Evolutionary conservation across 2,329 filamentous ascomycete genomes (phyloP).

Genomic region (Anthostomella pinea): DNA sequence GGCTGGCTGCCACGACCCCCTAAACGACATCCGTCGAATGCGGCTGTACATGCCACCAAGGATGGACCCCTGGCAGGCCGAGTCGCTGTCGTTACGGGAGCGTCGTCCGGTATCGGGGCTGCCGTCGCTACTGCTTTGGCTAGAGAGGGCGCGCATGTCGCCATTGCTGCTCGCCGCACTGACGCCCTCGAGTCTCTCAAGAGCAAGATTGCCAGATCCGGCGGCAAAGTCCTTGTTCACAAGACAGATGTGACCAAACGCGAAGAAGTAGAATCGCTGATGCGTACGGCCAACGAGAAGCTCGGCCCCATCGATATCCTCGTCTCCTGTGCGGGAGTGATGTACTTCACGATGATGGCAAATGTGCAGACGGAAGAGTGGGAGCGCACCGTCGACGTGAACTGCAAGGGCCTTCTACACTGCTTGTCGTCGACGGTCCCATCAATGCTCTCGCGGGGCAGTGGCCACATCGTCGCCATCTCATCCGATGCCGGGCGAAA

Average conservation of each 20-base stretch:
- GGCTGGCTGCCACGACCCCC: conserved; percentile 71
- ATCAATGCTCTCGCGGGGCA: conserved; percentile 65
- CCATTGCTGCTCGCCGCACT: conserved; percentile 67
- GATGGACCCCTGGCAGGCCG: conserved; percentile 63
- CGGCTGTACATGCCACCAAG: conserved; percentile 30
- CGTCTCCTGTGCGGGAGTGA: conserved; percentile 78
- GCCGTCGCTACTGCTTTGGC: conserved; percentile 69
- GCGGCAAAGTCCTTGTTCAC: conserved; percentile 65
- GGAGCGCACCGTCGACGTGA: conserved; percentile 80
- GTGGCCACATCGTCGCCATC: conserved; percentile 74
- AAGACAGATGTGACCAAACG: conserved; percentile 71
- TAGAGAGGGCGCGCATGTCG: conserved; percentile 68
- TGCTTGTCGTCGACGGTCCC: conserved; percentile 68
- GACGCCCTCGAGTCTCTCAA: conserved; percentile 68
- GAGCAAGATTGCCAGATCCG: conserved; percentile 47
- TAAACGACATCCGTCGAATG: conserved; percentile 36
- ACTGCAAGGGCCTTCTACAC: conserved; percentile 80
- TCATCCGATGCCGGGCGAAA: conserved; percentile 80
- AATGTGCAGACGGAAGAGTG: conserved; percentile 72
- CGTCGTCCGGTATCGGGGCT: conserved; percentile 76
- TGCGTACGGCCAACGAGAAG: conserved; percentile 55
- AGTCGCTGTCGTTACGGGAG: conserved; percentile 75
- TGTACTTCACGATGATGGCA: conserved; percentile 88
- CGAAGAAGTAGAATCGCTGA: conserved; percentile 63
- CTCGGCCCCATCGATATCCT: conserved; percentile 75